These are phyloP conservation scores for Carex myosuroides DNA, from an alignment of 176 grass and related monocot species.

Conservation along the genomic window DNA sequence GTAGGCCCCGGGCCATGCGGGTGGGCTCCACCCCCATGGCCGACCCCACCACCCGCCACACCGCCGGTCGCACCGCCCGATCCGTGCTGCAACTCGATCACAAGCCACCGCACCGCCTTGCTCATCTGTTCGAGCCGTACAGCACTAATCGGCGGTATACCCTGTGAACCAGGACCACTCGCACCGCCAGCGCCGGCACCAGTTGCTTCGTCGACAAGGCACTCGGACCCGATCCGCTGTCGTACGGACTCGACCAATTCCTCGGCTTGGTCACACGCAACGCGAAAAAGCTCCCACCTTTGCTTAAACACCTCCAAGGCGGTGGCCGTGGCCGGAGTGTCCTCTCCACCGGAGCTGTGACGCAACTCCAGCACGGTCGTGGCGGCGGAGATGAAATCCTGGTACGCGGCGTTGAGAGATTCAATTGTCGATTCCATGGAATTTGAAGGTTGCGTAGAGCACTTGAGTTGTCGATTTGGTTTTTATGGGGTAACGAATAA, in stretches of 20 bases:
- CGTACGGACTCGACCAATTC: constrained; percentile 78
- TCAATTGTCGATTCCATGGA: constrained; percentile 59
- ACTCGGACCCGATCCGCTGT: constrained; percentile 81
- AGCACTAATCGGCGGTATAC: constrained; percentile 66
- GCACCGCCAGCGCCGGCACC: constrained; percentile 2
- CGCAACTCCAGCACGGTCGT: constrained; percentile 41
- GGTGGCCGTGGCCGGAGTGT: constrained; percentile 42
- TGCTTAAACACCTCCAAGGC: constrained; percentile 82
- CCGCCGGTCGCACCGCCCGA: constrained; percentile 29
- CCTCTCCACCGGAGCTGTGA: constrained; percentile 36
- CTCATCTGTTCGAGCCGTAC: constrained; percentile 84
- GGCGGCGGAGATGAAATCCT: constrained; percentile 60
- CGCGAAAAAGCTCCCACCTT: constrained; percentile 75
- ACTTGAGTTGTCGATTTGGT: not conserved
- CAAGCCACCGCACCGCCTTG: constrained; percentile 73
- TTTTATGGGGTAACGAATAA: not conserved
- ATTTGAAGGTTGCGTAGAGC: not conserved
- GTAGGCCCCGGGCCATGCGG: constrained; percentile 27
- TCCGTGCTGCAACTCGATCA: constrained; percentile 68
- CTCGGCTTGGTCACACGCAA: constrained; percentile 74
- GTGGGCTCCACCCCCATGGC: constrained; percentile 25
- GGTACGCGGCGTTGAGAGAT: constrained; percentile 56
- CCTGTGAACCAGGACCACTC: constrained; percentile 7
- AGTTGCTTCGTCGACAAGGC: constrained; percentile 81
- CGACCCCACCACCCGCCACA: constrained; percentile 3